phyloP scores from a whole-genome alignment of 768 basidiomycete genomes.

The Russula virescens region DNA sequence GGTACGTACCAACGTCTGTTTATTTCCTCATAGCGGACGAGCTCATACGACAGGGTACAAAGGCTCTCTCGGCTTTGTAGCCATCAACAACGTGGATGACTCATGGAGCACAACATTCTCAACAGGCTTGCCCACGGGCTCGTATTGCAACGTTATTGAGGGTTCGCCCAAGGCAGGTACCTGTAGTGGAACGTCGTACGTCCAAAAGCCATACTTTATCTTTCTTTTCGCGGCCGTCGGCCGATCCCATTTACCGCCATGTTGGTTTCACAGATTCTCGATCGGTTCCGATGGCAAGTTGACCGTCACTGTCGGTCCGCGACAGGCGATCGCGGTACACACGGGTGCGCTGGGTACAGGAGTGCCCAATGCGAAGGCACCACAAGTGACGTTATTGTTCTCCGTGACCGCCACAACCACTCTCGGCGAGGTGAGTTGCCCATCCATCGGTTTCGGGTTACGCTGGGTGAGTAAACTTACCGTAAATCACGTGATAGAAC shows the following conservation, averaged over 20 bases:
- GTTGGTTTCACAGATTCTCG: slow-evolving; percentile 20
- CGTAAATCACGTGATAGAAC: slow-evolving; percentile 36
- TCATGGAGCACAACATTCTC: slow-evolving; percentile 51
- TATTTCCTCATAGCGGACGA: background rate
- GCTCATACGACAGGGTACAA: background rate
- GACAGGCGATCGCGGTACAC: slow-evolving; percentile 28
- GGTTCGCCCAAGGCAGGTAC: slow-evolving; percentile 37
- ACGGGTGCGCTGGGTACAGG: slow-evolving; percentile 17
- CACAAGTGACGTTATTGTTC: slow-evolving; percentile 30
- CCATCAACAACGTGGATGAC: slow-evolving; percentile 58
- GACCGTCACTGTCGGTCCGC: slow-evolving; percentile 25
- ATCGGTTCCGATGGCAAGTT: slow-evolving; percentile 22
- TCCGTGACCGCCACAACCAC: slow-evolving; percentile 51
- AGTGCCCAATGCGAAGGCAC: background rate
- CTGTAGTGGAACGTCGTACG: slow-evolving; percentile 49
- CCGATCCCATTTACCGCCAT: too few relatives aligned
- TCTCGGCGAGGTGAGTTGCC: slow-evolving; percentile 45
- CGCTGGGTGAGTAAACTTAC: too few relatives aligned
- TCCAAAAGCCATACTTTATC: background rate
- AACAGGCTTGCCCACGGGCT: slow-evolving; percentile 51
- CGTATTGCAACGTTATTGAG: slow-evolving; percentile 61
- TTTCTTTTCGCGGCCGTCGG: too few relatives aligned
- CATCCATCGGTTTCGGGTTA: too few relatives aligned
- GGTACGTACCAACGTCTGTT: slow-evolving; percentile 31
- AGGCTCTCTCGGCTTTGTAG: slow-evolving; percentile 56